phyloP scores from a whole-genome alignment of 2,329 filamentous ascomycete species.

The Davidsoniella virescens region DNA sequence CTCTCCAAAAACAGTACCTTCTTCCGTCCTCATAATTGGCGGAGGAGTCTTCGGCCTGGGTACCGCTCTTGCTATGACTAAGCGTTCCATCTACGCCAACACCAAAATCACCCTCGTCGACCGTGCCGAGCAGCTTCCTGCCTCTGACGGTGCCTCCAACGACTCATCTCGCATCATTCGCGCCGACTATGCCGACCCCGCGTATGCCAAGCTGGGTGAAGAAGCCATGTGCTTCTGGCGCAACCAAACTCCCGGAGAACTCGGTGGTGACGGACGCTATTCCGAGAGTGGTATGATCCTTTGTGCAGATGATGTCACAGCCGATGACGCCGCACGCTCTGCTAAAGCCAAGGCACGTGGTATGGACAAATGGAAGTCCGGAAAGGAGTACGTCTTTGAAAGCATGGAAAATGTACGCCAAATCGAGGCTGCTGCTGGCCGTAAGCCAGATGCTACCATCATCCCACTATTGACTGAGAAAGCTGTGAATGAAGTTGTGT shows the following conservation, averaged over 20 bases:
- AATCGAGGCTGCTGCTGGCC: conserved; percentile 26
- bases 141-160: conserved; percentile 42
- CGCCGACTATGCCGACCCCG: conserved; percentile 63
- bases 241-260: conserved; percentile 29
- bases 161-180: conserved; percentile 49
- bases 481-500: conserved; percentile 29
- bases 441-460: conserved; percentile 24
- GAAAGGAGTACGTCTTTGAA: conserved; percentile 40
- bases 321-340: conserved; percentile 28
- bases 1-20: conserved; percentile 17
- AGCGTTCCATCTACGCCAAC: conserved; percentile 36
- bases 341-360: conserved; percentile 50
- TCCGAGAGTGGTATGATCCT: conserved; percentile 52
- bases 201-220: conserved; percentile 59
- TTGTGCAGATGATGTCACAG: conserved; percentile 31
- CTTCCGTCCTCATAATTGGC: conserved; percentile 50
- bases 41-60: conserved; percentile 47
- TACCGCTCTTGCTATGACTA: conserved; percentile 51
- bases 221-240: conserved; percentile 57
- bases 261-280: conserved; percentile 52
- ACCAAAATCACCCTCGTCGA: conserved; percentile 45
- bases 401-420: conserved; percentile 45
- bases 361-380: conserved; percentile 34
- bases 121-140: conserved; percentile 41
- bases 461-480: conserved; percentile 28